Percentiles rank a stretch among this genome's conserved stretches.
Evolutionary conservation across 148 eudicot species (phyloP).

Genomic region (Amaranthus palmeri): DNA sequence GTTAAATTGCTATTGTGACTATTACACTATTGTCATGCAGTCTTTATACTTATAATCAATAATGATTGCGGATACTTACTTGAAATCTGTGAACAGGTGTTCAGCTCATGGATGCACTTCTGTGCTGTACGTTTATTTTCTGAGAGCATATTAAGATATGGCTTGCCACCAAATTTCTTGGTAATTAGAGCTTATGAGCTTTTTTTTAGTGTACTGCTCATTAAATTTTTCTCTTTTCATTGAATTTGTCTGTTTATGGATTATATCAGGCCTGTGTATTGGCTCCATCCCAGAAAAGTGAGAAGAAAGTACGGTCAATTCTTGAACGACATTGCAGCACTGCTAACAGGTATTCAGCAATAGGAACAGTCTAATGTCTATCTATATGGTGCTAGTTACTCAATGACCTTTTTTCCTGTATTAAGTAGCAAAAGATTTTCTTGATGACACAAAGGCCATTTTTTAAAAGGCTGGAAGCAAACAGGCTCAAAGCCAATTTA

Average conservation of each 20-base stretch:
- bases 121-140: constrained; percentile 79
- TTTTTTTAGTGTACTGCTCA: background rate
- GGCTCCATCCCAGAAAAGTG: constrained; percentile 75
- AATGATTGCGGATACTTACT: background rate
- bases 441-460: too few relatives aligned
- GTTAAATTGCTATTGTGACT: background rate
- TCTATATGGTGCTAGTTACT: background rate
- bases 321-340: constrained; percentile 59
- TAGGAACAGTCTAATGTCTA: background rate
- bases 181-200: constrained; percentile 31
- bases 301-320: constrained; percentile 91
- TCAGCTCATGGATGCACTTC: constrained; percentile 86
- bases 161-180: constrained; percentile 90
- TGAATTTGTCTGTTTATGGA: constrained; percentile 5
- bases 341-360: constrained; percentile 58
- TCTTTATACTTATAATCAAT: background rate
- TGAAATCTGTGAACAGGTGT: constrained; percentile 41
- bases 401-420: too few relatives aligned
- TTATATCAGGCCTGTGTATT: constrained; percentile 66
- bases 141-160: constrained; percentile 94
- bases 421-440: too few relatives aligned
- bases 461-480: too few relatives aligned
- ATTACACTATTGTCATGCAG: background rate
- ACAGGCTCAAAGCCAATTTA: too few relatives aligned
- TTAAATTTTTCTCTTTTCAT: constrained; percentile 3